phyloP scores from a whole-genome alignment of 495 filamentous ascomycete species.

The Penicillium lagena region DNA sequence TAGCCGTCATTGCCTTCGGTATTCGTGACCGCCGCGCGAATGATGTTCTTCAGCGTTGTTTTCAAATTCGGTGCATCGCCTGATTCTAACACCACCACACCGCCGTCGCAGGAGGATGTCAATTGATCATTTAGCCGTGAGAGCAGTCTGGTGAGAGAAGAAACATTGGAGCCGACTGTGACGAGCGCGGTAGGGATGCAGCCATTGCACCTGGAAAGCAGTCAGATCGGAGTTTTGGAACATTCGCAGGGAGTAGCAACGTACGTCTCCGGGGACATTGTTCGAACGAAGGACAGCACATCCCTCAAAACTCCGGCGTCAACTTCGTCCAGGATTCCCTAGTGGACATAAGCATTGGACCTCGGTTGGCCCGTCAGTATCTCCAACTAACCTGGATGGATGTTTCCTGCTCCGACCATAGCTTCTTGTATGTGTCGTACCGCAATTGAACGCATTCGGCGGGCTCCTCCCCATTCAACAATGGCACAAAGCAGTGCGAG shows the following conservation, averaged over 20 bases:
- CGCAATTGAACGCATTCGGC: conserved; percentile 45
- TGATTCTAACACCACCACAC: conserved; percentile 67
- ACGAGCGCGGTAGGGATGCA: conserved; percentile 76
- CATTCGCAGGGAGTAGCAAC: background rate
- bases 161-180: conserved; percentile 79
- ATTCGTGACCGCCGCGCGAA: conserved; percentile 59
- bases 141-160: conserved; percentile 68
- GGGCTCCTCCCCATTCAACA: conserved; percentile 58
- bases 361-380: background rate
- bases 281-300: conserved; percentile 59
- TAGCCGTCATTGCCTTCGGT: conserved; percentile 42
- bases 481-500: conserved; percentile 44
- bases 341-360: conserved; percentile 8
- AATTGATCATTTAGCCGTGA: conserved; percentile 52
- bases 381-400: conserved; percentile 56
- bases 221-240: conserved; percentile 7
- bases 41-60: conserved; percentile 73
- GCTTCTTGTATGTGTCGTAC: conserved; percentile 53
- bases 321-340: conserved; percentile 35
- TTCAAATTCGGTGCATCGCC: conserved; percentile 80
- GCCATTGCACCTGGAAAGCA: conserved; percentile 27
- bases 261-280: conserved; percentile 41
- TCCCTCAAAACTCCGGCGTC: conserved; percentile 55
- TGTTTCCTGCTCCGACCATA: conserved; percentile 62
- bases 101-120: conserved; percentile 37